These are phyloP conservation scores for Moesziomyces aphidis DNA, from an alignment of 1,284 basidiomycete species.

Conservation along the genomic window DNA sequence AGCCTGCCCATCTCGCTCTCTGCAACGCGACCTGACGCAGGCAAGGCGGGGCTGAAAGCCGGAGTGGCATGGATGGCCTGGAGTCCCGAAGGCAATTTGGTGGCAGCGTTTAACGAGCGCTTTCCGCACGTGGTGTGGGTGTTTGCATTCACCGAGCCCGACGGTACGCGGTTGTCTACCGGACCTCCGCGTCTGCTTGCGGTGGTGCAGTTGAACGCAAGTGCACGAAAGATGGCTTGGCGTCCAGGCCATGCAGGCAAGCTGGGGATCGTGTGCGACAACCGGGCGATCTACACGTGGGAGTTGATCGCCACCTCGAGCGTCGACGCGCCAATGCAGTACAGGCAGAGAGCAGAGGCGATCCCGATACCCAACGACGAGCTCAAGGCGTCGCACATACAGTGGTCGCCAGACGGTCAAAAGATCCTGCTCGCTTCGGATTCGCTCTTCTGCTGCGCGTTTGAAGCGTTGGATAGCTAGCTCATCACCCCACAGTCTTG, in stretches of 20 bases:
- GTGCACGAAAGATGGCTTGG: conserved; percentile 77
- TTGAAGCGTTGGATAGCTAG: conserved; percentile 35
- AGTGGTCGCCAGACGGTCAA: conserved; percentile 85
- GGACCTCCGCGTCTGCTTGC: conserved; percentile 73
- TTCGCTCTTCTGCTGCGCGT: conserved; percentile 80
- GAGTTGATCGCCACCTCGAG: conserved; percentile 67
- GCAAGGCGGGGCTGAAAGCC: conserved; percentile 32
- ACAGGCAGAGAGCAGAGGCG: conserved; percentile 45
- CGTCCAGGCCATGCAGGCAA: conserved; percentile 78
- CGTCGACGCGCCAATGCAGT: conserved; percentile 2
- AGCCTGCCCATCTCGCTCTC: conserved; percentile 45
- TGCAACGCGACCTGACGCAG: conserved; percentile 23
- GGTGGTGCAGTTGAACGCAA: conserved; percentile 75
- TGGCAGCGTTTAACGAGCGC: conserved; percentile 69
- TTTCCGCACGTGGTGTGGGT: conserved; percentile 75
- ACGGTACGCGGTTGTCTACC: conserved; percentile 68
- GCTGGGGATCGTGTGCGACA: conserved; percentile 78
- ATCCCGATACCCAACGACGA: conserved; percentile 51
- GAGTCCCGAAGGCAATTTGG: conserved; percentile 48
- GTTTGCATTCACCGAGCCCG: conserved; percentile 74
- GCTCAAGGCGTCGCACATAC: conserved; percentile 72
- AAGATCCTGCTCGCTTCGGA: conserved; percentile 78
- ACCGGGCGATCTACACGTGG: conserved; percentile 79
- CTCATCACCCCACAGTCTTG: neutral
- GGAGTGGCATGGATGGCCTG: conserved; percentile 52